A percentile compares a stretch with the other conserved stretches of the same genome.
Evolutionary conservation across 495 filamentous ascomycete genomes (phyloP).

Genomic region (Hypoxylon lienhwacheense): DNA sequence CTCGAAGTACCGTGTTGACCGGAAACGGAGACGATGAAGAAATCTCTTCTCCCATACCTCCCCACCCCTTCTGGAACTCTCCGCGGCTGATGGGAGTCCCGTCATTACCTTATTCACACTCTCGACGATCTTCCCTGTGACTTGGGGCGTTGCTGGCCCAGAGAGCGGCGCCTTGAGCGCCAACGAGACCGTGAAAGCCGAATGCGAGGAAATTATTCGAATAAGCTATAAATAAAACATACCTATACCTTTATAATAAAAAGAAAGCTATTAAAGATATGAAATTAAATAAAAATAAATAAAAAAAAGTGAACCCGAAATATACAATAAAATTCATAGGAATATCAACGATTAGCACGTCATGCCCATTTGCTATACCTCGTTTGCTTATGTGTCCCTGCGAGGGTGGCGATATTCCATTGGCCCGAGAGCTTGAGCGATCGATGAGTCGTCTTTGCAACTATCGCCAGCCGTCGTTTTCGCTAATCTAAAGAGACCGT

Average conservation of each 20-base stretch:
- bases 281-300: too few relatives aligned
- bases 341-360: conserved; percentile 13
- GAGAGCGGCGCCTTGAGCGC: background rate
- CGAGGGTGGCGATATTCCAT: conserved; percentile 23
- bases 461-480: conserved; percentile 17
- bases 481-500: conserved; percentile 15
- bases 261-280: too few relatives aligned
- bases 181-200: background rate
- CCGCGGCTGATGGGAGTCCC: conserved; percentile 20
- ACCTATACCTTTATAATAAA: too few relatives aligned
- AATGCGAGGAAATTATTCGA: too few relatives aligned
- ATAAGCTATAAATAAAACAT: too few relatives aligned
- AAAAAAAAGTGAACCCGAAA: too few relatives aligned
- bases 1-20: conserved; percentile 29
- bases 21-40: conserved; percentile 24
- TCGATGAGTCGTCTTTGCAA: conserved; percentile 20
- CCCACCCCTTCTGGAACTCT: conserved; percentile 16
- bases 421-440: conserved; percentile 15
- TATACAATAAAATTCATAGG: conserved; percentile 19
- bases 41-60: conserved; percentile 16
- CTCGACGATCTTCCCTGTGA: conserved; percentile 7
- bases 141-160: conserved; percentile 9
- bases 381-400: conserved; percentile 30
- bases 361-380: conserved; percentile 13
- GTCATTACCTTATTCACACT: conserved; percentile 2